Conservation (phyloP, 1,139 yeast genomes). For the Magnusiomyces sp. region DNA sequence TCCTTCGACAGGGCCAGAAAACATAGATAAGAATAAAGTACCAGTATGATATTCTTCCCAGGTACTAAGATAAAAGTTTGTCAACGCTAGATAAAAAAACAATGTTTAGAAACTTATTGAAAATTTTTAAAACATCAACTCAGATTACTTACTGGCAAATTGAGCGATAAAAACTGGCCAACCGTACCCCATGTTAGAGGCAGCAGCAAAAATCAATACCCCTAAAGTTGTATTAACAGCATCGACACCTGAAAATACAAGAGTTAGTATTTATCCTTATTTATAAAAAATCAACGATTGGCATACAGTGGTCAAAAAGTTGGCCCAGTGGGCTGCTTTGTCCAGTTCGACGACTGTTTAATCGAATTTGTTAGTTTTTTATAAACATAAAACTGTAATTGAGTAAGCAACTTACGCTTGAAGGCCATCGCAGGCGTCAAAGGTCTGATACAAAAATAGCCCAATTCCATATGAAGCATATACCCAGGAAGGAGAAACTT, state of each 20-base stretch:
- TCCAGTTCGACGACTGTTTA: slow-evolving; percentile 55
- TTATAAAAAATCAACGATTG: slow-evolving; percentile 22
- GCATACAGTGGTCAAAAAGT: slow-evolving; percentile 75
- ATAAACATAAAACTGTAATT: neutral
- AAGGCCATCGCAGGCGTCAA: slow-evolving; percentile 93
- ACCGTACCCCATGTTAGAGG: slow-evolving; percentile 63
- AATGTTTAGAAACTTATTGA: neutral
- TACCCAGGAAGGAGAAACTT: slow-evolving; percentile 67
- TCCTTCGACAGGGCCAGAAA: slow-evolving; percentile 96
- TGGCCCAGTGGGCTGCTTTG: slow-evolving; percentile 95
- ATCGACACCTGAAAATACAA: slow-evolving; percentile 40
- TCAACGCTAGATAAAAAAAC: slow-evolving; percentile 37
- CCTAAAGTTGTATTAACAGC: slow-evolving; percentile 85
- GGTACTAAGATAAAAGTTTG: slow-evolving; percentile 78
- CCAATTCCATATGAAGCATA: slow-evolving; percentile 77
- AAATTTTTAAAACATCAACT: neutral
- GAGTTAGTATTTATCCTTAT: neutral
- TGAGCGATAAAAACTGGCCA: slow-evolving; percentile 57
- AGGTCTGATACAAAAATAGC: slow-evolving; percentile 83
- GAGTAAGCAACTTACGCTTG: slow-evolving; percentile 53
- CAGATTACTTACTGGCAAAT: slow-evolving; percentile 41
- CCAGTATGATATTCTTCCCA: slow-evolving; percentile 97
- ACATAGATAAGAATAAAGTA: slow-evolving; percentile 63
- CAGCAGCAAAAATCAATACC: slow-evolving; percentile 61
- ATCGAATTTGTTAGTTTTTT: neutral